Conservation (phyloP, 306 rosid species). For the Potentilla sterilis region DNA sequence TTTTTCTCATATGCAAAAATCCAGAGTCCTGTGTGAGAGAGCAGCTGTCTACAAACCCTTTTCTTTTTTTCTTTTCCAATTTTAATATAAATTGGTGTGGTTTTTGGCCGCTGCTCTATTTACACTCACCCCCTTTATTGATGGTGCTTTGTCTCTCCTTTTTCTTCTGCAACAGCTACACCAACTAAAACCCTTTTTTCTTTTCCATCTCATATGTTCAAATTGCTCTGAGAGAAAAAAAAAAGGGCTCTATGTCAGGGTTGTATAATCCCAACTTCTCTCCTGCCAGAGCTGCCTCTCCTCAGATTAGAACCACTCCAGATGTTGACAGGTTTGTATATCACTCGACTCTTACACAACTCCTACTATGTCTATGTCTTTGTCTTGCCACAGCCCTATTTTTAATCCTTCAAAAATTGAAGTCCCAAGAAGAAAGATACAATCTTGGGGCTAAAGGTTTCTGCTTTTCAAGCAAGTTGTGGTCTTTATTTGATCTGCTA, state of each 20-base stretch:
- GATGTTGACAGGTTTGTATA: constrained; percentile 84
- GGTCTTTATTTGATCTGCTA: constrained; percentile 37
- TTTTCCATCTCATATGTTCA: constrained; percentile 41
- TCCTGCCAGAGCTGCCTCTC: constrained; percentile 95
- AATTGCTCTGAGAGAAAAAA: constrained; percentile 42
- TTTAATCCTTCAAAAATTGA: constrained; percentile 23
- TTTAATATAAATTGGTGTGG: not conserved
- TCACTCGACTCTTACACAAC: not conserved
- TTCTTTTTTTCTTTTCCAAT: constrained; percentile 19
- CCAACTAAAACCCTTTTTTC: constrained; percentile 53
- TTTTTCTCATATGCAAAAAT: constrained; percentile 41
- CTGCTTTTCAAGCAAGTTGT: constrained; percentile 3
- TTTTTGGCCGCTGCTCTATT: constrained; percentile 20
- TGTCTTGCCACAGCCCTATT: not conserved
- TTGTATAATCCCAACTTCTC: constrained; percentile 92
- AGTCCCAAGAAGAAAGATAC: constrained; percentile 8
- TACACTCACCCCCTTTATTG: constrained; percentile 48
- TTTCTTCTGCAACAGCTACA: constrained; percentile 55
- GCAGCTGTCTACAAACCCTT: constrained; percentile 27
- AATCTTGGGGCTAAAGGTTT: constrained; percentile 20
- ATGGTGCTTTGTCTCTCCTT: constrained; percentile 52
- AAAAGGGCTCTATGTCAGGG: constrained; percentile 68
- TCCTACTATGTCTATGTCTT: not conserved
- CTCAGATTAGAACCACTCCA: constrained; percentile 81
- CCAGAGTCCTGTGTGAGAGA: constrained; percentile 25